Evolutionary conservation across 2,329 filamentous ascomycete genomes (phyloP).

Genomic region (Aspergillus neoniger): DNA sequence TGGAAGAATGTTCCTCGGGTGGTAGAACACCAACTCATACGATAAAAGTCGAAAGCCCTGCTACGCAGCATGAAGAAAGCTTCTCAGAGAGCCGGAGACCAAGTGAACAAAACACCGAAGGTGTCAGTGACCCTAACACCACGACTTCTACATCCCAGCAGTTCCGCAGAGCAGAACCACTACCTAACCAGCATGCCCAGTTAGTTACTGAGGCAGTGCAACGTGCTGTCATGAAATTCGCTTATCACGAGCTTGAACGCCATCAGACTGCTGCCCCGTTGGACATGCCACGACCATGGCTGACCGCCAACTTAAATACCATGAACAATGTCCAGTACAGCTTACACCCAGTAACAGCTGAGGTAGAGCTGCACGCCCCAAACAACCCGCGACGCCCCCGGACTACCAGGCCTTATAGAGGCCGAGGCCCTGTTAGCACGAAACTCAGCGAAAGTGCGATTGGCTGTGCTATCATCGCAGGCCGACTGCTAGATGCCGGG

Average conservation of each 20-base stretch:
- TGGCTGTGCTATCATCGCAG: slow-evolving; percentile 38
- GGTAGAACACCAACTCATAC: too few relatives aligned
- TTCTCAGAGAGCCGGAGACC: too few relatives aligned
- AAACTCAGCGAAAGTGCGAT: slow-evolving; percentile 26
- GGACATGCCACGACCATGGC: slow-evolving; percentile 7
- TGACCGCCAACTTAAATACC: slow-evolving; percentile 19
- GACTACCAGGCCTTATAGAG: slow-evolving; percentile 22
- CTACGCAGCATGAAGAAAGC: too few relatives aligned
- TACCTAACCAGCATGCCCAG: too few relatives aligned
- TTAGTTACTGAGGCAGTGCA: slow-evolving; percentile 26
- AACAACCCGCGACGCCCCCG: background rate
- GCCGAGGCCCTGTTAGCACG: slow-evolving; percentile 34
- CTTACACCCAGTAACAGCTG: slow-evolving; percentile 15
- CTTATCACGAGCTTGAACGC: slow-evolving; percentile 35
- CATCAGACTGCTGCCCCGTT: slow-evolving; percentile 24
- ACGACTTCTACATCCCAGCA: too few relatives aligned
- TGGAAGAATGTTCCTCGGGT: too few relatives aligned
- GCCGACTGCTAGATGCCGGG: slow-evolving; percentile 39
- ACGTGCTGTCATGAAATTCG: slow-evolving; percentile 27
- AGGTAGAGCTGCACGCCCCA: slow-evolving; percentile 20
- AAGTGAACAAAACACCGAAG: too few relatives aligned
- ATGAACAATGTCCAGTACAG: slow-evolving; percentile 22
- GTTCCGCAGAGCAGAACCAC: too few relatives aligned
- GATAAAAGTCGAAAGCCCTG: too few relatives aligned
- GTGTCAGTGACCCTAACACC: too few relatives aligned